A percentile compares a stretch with the other conserved stretches of the same genome.
Evolutionary conservation across 345 rosid species (phyloP).

Genomic region (Rhodomyrtus tomentosa): DNA sequence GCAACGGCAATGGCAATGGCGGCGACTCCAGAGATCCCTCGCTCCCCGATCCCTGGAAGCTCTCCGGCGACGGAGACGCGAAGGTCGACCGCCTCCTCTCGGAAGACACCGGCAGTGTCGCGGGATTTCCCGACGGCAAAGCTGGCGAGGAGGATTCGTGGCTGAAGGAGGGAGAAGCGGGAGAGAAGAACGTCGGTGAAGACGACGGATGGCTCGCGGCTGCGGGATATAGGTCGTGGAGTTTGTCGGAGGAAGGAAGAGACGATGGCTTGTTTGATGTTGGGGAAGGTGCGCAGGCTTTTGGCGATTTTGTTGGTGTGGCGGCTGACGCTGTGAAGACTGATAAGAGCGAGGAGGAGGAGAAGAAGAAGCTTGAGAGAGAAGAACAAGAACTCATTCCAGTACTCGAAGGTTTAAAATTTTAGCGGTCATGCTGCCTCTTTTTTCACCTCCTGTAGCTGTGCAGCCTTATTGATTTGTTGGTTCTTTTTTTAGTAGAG

Average conservation of each 20-base stretch:
- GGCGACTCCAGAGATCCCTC: constrained; percentile 10
- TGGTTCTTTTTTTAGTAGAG: background rate
- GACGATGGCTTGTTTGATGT: constrained; percentile 26
- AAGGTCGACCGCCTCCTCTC: constrained; percentile 22
- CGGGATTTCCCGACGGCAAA: constrained; percentile 16
- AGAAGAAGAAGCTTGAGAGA: constrained; percentile 29
- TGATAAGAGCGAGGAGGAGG: constrained; percentile 18
- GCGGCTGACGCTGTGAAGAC: constrained; percentile 6
- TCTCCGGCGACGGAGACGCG: constrained; percentile 30
- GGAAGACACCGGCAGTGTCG: constrained; percentile 11
- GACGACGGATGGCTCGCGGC: constrained; percentile 20
- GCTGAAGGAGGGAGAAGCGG: constrained; percentile 10
- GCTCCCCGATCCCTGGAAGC: constrained; percentile 30
- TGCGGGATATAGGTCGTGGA: constrained; percentile 31
- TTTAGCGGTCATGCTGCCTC: background rate
- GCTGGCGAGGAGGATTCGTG: constrained; percentile 14
- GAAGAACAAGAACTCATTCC: constrained; percentile 58
- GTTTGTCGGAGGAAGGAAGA: constrained; percentile 28
- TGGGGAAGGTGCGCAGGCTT: constrained; percentile 8
- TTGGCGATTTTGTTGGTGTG: constrained; percentile 5
- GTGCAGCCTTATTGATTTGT: background rate
- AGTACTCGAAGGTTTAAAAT: constrained; percentile 37
- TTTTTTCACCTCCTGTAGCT: background rate
- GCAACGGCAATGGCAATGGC: too few relatives aligned
- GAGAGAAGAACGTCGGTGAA: background rate